phyloP scores from a whole-genome alignment of 805 yeast genomes.

The Lachancea nothofagi region DNA sequence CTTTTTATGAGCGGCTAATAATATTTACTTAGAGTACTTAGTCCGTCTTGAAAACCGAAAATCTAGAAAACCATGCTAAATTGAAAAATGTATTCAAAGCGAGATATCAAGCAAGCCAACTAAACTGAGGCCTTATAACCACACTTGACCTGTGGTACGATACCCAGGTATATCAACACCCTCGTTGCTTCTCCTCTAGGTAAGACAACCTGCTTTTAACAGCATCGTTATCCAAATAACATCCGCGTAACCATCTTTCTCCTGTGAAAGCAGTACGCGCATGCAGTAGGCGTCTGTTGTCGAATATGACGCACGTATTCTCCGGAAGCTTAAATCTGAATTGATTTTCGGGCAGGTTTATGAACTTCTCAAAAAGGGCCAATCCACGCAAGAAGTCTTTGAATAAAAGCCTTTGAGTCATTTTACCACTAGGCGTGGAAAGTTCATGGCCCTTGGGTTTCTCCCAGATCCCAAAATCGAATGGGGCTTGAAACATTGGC shows the following conservation, averaged over 20 bases:
- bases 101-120: no score
- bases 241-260: slow-evolving; percentile 68
- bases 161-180: no score
- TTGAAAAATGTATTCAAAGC: no score
- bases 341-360: slow-evolving; percentile 50
- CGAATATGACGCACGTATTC: slow-evolving; percentile 59
- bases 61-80: no score
- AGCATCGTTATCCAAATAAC: slow-evolving; percentile 68
- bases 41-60: no score
- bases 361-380: slow-evolving; percentile 51
- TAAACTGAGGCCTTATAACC: no score
- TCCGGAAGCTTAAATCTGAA: slow-evolving; percentile 49
- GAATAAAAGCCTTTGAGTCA: slow-evolving; percentile 40
- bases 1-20: neutral
- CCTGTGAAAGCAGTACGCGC: slow-evolving; percentile 51
- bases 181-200: slow-evolving; percentile 19
- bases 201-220: slow-evolving; percentile 55
- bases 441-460: slow-evolving; percentile 22
- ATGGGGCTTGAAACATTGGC: slow-evolving; percentile 81
- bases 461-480: slow-evolving; percentile 49
- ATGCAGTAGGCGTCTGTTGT: slow-evolving; percentile 66
- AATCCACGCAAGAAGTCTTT: slow-evolving; percentile 56
- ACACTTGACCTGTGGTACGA: no score
- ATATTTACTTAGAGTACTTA: neutral
- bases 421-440: slow-evolving; percentile 34